Evolutionary conservation across 352 stramenopile genomes (phyloP).

Genomic region (Pythium diclinum): DNA sequence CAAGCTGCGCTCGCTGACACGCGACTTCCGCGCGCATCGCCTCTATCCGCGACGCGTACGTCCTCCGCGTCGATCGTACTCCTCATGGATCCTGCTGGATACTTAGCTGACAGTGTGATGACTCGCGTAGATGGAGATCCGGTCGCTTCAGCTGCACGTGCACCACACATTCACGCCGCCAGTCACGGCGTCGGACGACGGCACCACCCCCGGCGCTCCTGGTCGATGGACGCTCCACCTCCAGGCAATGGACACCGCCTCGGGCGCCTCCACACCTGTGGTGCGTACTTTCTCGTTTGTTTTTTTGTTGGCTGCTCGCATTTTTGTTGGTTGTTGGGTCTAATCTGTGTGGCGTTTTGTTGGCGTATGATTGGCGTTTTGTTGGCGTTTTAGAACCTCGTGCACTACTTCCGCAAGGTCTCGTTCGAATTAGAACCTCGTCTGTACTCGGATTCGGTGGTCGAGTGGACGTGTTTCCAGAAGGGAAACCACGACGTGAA

Average conservation of each 20-base stretch:
- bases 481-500: conserved; percentile 65
- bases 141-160: conserved; percentile 52
- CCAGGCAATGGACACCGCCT: conserved; percentile 41
- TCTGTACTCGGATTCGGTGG: conserved; percentile 62
- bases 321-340: background rate
- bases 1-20: conserved; percentile 44
- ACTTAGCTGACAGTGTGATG: background rate
- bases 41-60: conserved; percentile 40
- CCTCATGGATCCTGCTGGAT: background rate
- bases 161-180: conserved; percentile 60
- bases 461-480: conserved; percentile 83
- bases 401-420: conserved; percentile 72
- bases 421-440: conserved; percentile 70
- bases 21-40: conserved; percentile 54
- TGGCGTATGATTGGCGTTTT: conserved; percentile 7
- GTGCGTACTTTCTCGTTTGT: conserved; percentile 26
- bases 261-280: conserved; percentile 32
- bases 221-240: conserved; percentile 68
- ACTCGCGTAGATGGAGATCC: conserved; percentile 42
- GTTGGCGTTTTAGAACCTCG: conserved; percentile 52
- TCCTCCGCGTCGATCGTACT: background rate
- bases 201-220: conserved; percentile 25
- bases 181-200: conserved; percentile 33
- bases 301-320: background rate
- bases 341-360: background rate